Base-by-base conservation (phyloP, 768 basidiomycete species). In the Naganishia vaughanmartiniae region DNA sequence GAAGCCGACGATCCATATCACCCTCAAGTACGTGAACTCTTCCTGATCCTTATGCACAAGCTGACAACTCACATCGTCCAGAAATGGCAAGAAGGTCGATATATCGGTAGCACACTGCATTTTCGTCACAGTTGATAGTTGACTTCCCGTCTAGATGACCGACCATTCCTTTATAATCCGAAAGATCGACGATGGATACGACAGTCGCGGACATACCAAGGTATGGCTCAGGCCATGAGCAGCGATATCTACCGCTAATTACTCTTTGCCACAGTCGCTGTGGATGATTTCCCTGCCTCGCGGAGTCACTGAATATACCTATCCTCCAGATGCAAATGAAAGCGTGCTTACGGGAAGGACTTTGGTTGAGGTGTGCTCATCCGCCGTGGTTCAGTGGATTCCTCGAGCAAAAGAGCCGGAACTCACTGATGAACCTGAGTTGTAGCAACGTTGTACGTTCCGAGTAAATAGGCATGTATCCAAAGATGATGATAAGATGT, bases 141-240 rank as follows among this genome's bases (percentile, higher is more conserved):
- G 31, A 14, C 36, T 21, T n/a, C 19, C 0, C 15, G 14, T 45
- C 10, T 53, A 68, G 68, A 58, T 69, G 56, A 69, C 57, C 26
- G 53, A 69, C 26, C 68, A 69, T 24, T 60, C 68, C 14, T 69
- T 69, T 26, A 63, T 58, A 12, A 60, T 69, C 42, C 39, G 60
- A 1, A 63, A 63, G 17, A 34, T 63, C 24, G 46, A 63, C 39
- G 60, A 63, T 26, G 60, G 46, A 26, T 63, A 63, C 42, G 60
- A 63, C 42, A 63, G 60, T 45, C 60, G 60, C 24, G 60, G 60
- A 21, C 36, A 63, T 24, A 63, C 60, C 6, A 63, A 63, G 26
- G 60, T 63, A 63, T 7, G 42, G 2, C 11, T 10, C n/a, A 3
- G 12, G 24, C 5, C 4, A 26, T 7, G 2, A 6, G 4, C 28